Evolutionary conservation across 2,329 filamentous ascomycete genomes (phyloP).

Genomic region (Trichoderma koningii): DNA sequence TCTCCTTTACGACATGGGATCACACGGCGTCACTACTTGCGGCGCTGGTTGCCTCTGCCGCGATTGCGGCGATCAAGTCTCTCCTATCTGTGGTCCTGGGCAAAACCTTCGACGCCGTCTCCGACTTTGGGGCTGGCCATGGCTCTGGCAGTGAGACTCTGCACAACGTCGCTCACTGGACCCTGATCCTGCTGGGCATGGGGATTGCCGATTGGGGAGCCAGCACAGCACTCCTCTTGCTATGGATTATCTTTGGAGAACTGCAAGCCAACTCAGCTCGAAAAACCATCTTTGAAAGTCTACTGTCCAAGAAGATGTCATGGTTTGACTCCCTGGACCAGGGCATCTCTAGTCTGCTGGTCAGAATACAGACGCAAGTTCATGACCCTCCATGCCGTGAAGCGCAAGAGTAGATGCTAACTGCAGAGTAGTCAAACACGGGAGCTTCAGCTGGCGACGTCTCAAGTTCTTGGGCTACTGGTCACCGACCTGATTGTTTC

Average conservation of each 20-base stretch:
- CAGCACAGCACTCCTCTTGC: constrained; percentile 65
- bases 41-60: constrained; percentile 58
- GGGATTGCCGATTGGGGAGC: constrained; percentile 67
- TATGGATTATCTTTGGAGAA: constrained; percentile 81
- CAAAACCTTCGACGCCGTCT: constrained; percentile 71
- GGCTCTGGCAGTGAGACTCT: constrained; percentile 55
- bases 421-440: constrained; percentile 66
- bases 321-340: constrained; percentile 80
- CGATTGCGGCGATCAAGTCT: constrained; percentile 65
- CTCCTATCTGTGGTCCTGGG: constrained; percentile 71
- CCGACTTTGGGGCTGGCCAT: constrained; percentile 61
- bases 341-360: constrained; percentile 71
- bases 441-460: constrained; percentile 78
- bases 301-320: constrained; percentile 72
- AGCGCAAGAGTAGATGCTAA: background rate
- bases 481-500: constrained; percentile 66
- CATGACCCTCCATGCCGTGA: background rate
- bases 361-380: constrained; percentile 71
- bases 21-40: constrained; percentile 58
- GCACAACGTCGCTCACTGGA: constrained; percentile 58
- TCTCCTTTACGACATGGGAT: constrained; percentile 67
- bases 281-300: constrained; percentile 62
- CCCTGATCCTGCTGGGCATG: constrained; percentile 63
- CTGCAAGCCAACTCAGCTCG: constrained; percentile 70
- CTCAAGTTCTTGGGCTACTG: constrained; percentile 74